Percentiles rank a stretch among this genome's conserved stretches.
These are phyloP conservation scores for Talaromyces islandicus DNA, from an alignment of 2,329 filamentous ascomycete genomes.

Conservation along the genomic window DNA sequence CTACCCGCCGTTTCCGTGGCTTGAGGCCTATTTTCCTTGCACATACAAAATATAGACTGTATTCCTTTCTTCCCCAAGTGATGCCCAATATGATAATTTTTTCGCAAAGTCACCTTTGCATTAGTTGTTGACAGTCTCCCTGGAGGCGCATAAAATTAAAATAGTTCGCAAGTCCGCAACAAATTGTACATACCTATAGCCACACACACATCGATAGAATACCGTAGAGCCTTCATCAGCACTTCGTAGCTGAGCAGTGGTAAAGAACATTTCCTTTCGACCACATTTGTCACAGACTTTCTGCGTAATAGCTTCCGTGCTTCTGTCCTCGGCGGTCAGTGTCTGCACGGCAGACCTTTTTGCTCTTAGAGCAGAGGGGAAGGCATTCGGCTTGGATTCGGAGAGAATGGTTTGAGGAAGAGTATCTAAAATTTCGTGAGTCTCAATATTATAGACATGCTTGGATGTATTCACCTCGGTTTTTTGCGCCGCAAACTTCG, in stretches of 20 bases:
- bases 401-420: conserved; percentile 72
- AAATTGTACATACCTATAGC: conserved; percentile 60
- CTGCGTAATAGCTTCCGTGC: conserved; percentile 63
- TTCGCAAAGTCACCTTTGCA: neutral
- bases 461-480: conserved; percentile 57
- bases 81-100: neutral
- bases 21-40: conserved; percentile 5
- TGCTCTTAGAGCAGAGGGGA: conserved; percentile 81
- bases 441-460: neutral
- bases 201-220: conserved; percentile 84
- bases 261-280: conserved; percentile 74
- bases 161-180: neutral
- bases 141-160: conserved; percentile 13
- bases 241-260: conserved; percentile 77
- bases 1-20: conserved; percentile 53
- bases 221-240: conserved; percentile 94
- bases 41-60: conserved; percentile 15
- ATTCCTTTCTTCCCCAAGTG: neutral
- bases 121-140: conserved; percentile 33
- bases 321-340: conserved; percentile 69
- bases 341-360: conserved; percentile 83
- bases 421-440: conserved; percentile 50
- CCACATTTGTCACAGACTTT: conserved; percentile 77
- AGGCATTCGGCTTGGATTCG: conserved; percentile 79
- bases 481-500: conserved; percentile 78